Evolutionary conservation across 495 filamentous ascomycete genomes (phyloP).

Genomic region (Lasiosphaeris hirsuta): DNA sequence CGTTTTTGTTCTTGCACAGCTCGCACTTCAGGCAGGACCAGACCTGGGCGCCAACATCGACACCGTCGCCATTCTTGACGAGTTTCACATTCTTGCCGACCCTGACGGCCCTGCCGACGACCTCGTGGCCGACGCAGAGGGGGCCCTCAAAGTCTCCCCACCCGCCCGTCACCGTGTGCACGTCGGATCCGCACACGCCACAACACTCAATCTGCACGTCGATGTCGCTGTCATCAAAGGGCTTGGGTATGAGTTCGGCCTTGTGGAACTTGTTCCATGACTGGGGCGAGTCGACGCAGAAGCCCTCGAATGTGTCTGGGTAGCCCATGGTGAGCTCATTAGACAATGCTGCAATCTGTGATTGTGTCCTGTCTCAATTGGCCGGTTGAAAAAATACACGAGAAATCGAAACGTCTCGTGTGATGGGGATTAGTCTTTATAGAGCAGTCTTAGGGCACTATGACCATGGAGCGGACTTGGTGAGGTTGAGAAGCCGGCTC

Average conservation of each 20-base stretch:
- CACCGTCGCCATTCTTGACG: slow-evolving; percentile 71
- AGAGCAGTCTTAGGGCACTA: neutral
- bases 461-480: too few species aligned
- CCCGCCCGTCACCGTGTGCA: slow-evolving; percentile 73
- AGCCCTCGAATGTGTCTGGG: slow-evolving; percentile 73
- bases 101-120: slow-evolving; percentile 67
- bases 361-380: neutral
- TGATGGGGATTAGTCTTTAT: neutral
- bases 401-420: neutral
- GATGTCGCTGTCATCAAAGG: slow-evolving; percentile 70
- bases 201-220: slow-evolving; percentile 63
- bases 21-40: slow-evolving; percentile 63
- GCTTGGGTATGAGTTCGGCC: slow-evolving; percentile 69
- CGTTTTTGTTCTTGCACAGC: slow-evolving; percentile 51
- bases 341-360: neutral
- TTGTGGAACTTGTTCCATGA: slow-evolving; percentile 27
- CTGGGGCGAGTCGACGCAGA: slow-evolving; percentile 37
- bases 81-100: slow-evolving; percentile 50
- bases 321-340: slow-evolving; percentile 70
- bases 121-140: slow-evolving; percentile 73
- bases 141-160: slow-evolving; percentile 66
- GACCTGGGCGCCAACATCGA: slow-evolving; percentile 76
- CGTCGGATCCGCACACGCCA: slow-evolving; percentile 76
- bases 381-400: neutral
- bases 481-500: too few species aligned